Evolutionary conservation across 2,329 filamentous ascomycete species (phyloP).

Genomic region (Xylariaceae sp.): DNA sequence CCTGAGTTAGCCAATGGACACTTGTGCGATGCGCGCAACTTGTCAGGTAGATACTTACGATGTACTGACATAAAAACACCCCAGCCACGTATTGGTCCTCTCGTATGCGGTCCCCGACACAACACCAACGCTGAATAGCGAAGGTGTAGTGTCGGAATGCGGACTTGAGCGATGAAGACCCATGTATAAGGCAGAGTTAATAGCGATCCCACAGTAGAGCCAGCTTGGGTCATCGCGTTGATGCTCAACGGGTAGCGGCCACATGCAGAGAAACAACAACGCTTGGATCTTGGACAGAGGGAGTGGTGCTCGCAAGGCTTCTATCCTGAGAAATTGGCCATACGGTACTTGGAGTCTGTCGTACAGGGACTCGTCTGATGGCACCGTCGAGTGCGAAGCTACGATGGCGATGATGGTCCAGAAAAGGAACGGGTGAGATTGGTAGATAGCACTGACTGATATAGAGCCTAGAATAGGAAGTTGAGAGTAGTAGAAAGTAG

Average conservation of each 20-base stretch:
- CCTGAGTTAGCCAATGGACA: not conserved
- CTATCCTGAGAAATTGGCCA: conserved; percentile 22
- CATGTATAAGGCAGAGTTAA: conserved; percentile 36
- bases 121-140: conserved; percentile 20
- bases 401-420: conserved; percentile 36
- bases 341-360: conserved; percentile 30
- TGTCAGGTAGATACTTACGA: conserved; percentile 26
- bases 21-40: not conserved
- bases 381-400: conserved; percentile 20
- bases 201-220: conserved; percentile 37
- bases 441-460: conserved; percentile 29
- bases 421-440: conserved; percentile 34
- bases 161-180: conserved; percentile 31
- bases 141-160: conserved; percentile 15
- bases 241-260: conserved; percentile 31
- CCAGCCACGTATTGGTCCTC: conserved; percentile 36
- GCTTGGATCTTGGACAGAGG: conserved; percentile 36
- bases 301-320: conserved; percentile 31
- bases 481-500: conserved; percentile 29
- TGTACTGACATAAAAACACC: conserved; percentile 36
- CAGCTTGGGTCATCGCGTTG: conserved; percentile 36
- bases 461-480: conserved; percentile 35
- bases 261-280: conserved; percentile 33
- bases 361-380: conserved; percentile 25
- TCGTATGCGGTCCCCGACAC: conserved; percentile 23